A percentile compares a stretch with the other conserved stretches of the same genome.
Conservation (phyloP, 306 rosid species). For the Pterocarpus santalinus region DNA sequence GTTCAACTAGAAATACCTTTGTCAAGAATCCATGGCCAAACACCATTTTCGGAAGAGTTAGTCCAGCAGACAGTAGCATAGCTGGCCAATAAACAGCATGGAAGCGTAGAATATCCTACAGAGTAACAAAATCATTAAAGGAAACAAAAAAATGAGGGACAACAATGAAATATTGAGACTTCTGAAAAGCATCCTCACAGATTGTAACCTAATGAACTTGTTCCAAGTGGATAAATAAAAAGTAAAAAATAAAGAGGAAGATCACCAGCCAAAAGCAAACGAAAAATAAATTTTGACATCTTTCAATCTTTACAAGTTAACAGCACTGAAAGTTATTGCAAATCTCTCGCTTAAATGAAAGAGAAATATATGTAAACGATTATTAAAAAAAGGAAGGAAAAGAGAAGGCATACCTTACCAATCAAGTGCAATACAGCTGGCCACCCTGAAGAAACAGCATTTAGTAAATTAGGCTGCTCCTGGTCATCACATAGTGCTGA, state of each 20-base stretch:
- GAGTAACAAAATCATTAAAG: conserved; percentile 39
- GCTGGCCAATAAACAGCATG: conserved; percentile 99
- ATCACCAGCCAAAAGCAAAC: conserved; percentile 14
- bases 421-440: conserved; percentile 94
- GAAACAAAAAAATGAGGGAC: background rate
- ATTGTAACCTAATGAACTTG: conserved; percentile 8
- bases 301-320: conserved; percentile 27
- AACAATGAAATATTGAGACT: conserved; percentile 22
- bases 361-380: background rate
- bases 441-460: conserved; percentile 85
- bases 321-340: background rate
- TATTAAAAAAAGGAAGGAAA: conserved; percentile 11
- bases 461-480: conserved; percentile 68
- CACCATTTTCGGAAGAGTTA: conserved; percentile 90
- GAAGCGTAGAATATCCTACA: conserved; percentile 94
- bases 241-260: background rate
- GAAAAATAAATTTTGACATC: conserved; percentile 13
- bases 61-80: conserved; percentile 96
- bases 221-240: no score
- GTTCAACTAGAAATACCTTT: conserved; percentile 65
- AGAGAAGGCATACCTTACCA: conserved; percentile 76
- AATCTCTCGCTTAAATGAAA: conserved; percentile 24
- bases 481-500: conserved; percentile 81
- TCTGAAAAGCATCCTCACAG: background rate
- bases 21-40: conserved; percentile 98